Evolutionary conservation across 31 red algal species (phyloP).

Genomic region (Endocladia muricata): DNA sequence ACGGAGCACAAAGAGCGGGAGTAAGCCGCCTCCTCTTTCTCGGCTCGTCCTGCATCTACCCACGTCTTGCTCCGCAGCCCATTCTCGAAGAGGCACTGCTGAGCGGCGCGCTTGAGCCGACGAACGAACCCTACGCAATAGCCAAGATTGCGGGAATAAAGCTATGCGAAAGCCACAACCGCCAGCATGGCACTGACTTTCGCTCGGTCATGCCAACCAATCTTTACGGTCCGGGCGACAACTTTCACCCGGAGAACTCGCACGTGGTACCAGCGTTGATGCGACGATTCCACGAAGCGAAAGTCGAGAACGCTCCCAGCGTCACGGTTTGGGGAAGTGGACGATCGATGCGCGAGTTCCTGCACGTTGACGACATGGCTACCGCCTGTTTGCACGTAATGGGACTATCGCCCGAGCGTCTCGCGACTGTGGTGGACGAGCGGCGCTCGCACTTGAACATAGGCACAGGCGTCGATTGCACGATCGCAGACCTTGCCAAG

Average conservation of each 20-base stretch:
- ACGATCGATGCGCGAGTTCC: constrained; percentile 9
- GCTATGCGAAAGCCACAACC: constrained; percentile 15
- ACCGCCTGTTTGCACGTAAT: constrained; percentile 16
- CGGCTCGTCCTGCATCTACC: constrained; percentile 30
- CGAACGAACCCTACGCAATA: constrained; percentile 33
- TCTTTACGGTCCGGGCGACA: constrained; percentile 26
- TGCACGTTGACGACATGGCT: constrained; percentile 22
- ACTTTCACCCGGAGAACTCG: constrained; percentile 12
- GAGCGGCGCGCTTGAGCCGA: constrained; percentile 21
- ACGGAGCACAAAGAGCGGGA: not conserved
- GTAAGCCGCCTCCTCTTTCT: not conserved
- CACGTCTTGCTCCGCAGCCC: not conserved
- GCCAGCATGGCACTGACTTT: constrained; percentile 16
- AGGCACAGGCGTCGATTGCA: constrained; percentile 13
- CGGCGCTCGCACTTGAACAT: constrained; percentile 3
- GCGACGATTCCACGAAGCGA: constrained; percentile 20
- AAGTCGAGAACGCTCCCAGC: not conserved
- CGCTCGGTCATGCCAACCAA: constrained; percentile 25
- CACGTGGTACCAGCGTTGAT: constrained; percentile 34
- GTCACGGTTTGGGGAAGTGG: constrained; percentile 28
- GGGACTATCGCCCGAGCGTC: not conserved
- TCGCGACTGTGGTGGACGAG: not conserved
- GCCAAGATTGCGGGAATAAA: constrained; percentile 29
- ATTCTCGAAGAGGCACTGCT: constrained; percentile 11
- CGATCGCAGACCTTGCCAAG: constrained; percentile 12